Evolutionary conservation across 1,284 basidiomycete genomes (phyloP), one percentile per base, ranked within the genome.

Genomic region (Mycosarcoma maydis): DNA sequence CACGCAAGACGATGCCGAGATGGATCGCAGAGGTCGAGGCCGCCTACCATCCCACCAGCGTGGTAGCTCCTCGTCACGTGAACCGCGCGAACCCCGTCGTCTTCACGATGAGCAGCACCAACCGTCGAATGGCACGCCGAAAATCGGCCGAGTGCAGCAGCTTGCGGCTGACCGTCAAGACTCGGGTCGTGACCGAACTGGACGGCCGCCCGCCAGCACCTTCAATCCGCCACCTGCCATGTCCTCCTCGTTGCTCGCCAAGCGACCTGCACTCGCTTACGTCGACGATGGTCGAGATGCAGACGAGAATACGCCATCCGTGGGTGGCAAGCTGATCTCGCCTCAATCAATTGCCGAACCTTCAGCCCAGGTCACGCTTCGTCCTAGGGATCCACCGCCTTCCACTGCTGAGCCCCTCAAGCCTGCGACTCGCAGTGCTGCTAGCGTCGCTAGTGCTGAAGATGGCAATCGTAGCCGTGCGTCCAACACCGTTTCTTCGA

Each of bases 291-390:
- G 69, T 24, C 59, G 55, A 7, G 34, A 59, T 29, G 59, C 50
- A 9, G 69, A 72, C 36, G 55, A 61, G 41, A 58, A 67, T 34
- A 72, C 64, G 27, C 69, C 69, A 9, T 59, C 64, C 5, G 69
- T 72, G 0, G 69, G 64, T 11, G 69, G 64, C 48, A 61, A 58
- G 46, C 58, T 67, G 32, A 47, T 70, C 27, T 65, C 58, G 27
- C 59, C 56, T 29, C 58, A 54, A 17, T 60, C 61, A 13, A 58
- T 57, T 10, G 52, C 65, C n/a, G 62, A 70, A 37, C 73, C 73
- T 11, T 72, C 70, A 10, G 73, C 66, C 3, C 61, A 72, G 22
- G 68, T 72, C 30, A 72, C 64, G 1, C 64, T 75, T 22, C 65
- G 69, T 9, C 72, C 72, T 4, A 47, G 72, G 17, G 58, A 54